Evolutionary conservation across 2,329 filamentous ascomycete species (phyloP).

Genomic region (Pyrenochaeta sp.): DNA sequence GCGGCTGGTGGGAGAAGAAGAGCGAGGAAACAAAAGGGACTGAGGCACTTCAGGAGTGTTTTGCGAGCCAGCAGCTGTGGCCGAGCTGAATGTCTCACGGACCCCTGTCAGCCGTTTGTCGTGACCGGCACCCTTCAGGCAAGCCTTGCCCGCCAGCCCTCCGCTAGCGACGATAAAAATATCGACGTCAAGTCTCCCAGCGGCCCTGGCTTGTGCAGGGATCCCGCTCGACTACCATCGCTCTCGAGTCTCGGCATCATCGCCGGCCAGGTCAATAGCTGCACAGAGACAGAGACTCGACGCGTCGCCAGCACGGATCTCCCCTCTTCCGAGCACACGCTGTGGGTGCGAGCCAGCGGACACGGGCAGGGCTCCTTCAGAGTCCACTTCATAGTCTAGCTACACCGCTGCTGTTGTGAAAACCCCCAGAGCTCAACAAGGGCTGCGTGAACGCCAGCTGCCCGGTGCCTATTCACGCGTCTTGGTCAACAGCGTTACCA

Average conservation of each 20-base stretch:
- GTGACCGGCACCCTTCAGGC: slow-evolving; percentile 16
- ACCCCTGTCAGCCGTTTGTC: slow-evolving; percentile 19
- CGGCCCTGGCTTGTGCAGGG: slow-evolving; percentile 19
- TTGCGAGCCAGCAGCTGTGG: slow-evolving; percentile 22
- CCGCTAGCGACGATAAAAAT: slow-evolving; percentile 26
- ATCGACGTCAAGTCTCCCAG: slow-evolving; percentile 21
- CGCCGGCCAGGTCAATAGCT: slow-evolving; percentile 7
- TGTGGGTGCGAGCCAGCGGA: background rate
- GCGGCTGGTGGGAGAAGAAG: slow-evolving; percentile 8
- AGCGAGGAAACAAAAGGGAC: slow-evolving; percentile 1
- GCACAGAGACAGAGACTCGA: slow-evolving; percentile 5
- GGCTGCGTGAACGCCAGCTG: slow-evolving; percentile 4
- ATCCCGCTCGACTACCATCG: background rate
- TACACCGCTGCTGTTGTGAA: background rate
- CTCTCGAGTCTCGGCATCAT: slow-evolving; percentile 18
- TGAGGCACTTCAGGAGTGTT: slow-evolving; percentile 20
- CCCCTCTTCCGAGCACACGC: background rate
- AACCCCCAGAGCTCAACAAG: background rate
- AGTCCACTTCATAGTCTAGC: no score
- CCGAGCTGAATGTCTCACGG: slow-evolving; percentile 28
- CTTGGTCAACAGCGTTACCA: slow-evolving; percentile 3
- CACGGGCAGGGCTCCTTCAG: no score
- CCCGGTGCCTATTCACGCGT: slow-evolving; percentile 3
- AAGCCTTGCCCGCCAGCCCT: slow-evolving; percentile 14
- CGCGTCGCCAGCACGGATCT: slow-evolving; percentile 2